Conservation (phyloP, 192 early-diverging fungal species). For the Thoreauomyces humboldtii region DNA sequence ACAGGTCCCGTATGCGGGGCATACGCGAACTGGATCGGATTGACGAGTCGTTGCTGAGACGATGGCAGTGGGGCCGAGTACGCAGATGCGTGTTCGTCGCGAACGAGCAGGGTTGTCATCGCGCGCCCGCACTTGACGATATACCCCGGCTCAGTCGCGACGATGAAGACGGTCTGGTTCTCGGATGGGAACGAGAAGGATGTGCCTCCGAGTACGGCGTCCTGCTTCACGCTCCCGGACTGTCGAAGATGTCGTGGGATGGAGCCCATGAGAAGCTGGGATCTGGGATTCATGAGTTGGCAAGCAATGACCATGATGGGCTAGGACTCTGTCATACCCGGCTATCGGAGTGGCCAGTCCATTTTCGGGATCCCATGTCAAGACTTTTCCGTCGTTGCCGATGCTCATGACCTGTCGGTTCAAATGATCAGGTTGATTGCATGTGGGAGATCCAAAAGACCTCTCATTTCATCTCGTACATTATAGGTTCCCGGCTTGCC, state of each 20-base stretch:
- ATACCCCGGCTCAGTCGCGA: conserved; percentile 47
- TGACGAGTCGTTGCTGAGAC: background rate
- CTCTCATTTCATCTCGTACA: conserved; percentile 22
- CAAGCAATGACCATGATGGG: conserved; percentile 3
- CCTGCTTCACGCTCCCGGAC: background rate
- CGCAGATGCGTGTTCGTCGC: background rate
- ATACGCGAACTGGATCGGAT: conserved; percentile 25
- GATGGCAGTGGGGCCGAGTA: background rate
- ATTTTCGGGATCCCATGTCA: conserved; percentile 40
- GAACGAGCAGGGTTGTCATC: background rate
- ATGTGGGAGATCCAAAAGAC: too few relatives aligned
- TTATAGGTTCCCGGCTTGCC: conserved; percentile 29
- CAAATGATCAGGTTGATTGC: background rate
- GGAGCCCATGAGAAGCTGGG: conserved; percentile 15
- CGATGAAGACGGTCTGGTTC: conserved; percentile 18
- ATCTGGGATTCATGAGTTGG: conserved; percentile 14
- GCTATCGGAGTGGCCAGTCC: conserved; percentile 30
- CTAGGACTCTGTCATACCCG: conserved; percentile 17
- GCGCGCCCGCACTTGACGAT: conserved; percentile 36
- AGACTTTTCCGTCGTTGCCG: conserved; percentile 46
- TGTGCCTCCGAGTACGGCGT: conserved; percentile 11
- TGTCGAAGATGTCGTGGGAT: conserved; percentile 25
- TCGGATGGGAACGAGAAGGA: conserved; percentile 2
- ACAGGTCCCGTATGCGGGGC: conserved; percentile 45
- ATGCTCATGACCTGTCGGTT: conserved; percentile 36